Conservation (phyloP, 2,329 filamentous ascomycete species). For the Ascochyta koolunga region DNA sequence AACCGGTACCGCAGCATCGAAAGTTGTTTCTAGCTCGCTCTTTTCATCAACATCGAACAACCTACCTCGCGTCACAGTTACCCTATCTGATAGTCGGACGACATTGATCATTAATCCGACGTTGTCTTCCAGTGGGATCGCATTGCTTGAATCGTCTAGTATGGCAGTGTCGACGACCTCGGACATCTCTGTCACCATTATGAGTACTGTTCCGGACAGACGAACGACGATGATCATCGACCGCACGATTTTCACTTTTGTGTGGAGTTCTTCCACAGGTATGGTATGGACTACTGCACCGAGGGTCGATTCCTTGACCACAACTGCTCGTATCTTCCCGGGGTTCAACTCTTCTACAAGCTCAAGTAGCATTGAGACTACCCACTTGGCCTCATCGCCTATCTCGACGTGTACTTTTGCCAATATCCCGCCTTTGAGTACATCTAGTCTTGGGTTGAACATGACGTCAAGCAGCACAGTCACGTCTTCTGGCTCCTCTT, state of each 20-base stretch:
- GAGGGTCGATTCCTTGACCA: background rate
- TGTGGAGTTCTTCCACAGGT: background rate
- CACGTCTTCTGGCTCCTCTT: too few relatives aligned
- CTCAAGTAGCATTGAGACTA: background rate
- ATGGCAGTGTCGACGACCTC: background rate
- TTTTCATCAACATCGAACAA: background rate
- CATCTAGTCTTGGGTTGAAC: background rate
- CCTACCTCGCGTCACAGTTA: background rate
- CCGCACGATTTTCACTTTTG: background rate
- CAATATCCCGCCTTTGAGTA: background rate
- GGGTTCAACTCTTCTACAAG: background rate
- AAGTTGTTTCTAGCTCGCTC: background rate
- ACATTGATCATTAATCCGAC: background rate
- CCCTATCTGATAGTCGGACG: background rate
- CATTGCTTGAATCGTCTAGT: background rate
- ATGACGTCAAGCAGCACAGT: background rate
- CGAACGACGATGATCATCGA: background rate
- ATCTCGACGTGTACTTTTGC: background rate
- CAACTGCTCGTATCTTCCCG: background rate
- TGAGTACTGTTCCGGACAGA: conserved; percentile 1
- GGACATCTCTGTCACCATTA: background rate
- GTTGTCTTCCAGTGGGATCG: background rate
- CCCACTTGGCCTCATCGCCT: too few relatives aligned
- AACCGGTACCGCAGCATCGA: background rate
- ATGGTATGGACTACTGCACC: background rate